phyloP scores from a whole-genome alignment of 257 asterid species.

The Paraleonurus japonicus region DNA sequence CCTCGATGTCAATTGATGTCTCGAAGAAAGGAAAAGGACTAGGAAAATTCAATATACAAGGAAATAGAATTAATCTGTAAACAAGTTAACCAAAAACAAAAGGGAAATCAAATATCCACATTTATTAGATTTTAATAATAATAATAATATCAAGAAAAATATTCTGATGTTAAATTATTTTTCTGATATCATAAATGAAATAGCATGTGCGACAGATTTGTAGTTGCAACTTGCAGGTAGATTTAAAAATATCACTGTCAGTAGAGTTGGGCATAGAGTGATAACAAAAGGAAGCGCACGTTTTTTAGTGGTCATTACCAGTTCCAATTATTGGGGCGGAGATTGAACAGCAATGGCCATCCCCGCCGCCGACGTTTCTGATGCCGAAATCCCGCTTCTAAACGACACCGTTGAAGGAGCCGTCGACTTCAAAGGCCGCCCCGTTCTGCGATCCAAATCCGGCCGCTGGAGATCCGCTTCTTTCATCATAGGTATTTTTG shows the following conservation, averaged over 20 bases:
- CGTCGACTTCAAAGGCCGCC: slow-evolving; percentile 45
- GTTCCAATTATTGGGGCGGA: slow-evolving; percentile 20
- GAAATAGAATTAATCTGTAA: too few species aligned
- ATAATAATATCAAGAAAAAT: too few species aligned
- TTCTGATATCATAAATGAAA: too few species aligned
- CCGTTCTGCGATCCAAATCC: slow-evolving; percentile 43
- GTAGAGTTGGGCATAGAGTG: neutral
- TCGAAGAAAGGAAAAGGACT: too few species aligned
- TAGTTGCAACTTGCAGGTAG: neutral
- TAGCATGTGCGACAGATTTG: neutral
- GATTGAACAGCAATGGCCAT: slow-evolving; percentile 23
- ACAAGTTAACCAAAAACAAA: too few species aligned
- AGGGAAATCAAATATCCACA: too few species aligned
- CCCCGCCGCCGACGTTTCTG: slow-evolving; percentile 25
- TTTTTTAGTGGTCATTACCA: neutral
- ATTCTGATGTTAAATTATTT: too few species aligned
- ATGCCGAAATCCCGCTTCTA: slow-evolving; percentile 42
- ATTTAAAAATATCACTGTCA: neutral
- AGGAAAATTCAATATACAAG: too few species aligned
- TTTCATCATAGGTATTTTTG: slow-evolving; percentile 42
- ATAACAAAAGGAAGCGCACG: slow-evolving; percentile 10
- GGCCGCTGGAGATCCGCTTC: slow-evolving; percentile 64
- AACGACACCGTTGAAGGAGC: slow-evolving; percentile 47
- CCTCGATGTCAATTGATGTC: too few species aligned
- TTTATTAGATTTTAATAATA: too few species aligned